A percentile compares a stretch with the other conserved stretches of the same genome.
phyloP scores from a whole-genome alignment of 176 grass and related monocot species.

The Secale cereale region DNA sequence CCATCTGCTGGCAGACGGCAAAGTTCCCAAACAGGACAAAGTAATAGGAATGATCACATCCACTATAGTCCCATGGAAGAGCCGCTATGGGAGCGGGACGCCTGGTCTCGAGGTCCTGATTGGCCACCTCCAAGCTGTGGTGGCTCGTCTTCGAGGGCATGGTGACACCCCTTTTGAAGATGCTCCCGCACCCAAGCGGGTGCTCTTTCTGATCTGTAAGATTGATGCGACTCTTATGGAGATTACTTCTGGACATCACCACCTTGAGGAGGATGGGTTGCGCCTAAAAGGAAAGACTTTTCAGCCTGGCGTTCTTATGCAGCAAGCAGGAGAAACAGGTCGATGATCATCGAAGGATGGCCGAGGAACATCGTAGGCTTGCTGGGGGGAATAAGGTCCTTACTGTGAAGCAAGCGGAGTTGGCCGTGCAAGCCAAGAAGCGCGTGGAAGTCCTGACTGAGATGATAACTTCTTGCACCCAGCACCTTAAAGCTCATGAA shows the following conservation, averaged over 20 bases:
- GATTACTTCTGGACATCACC: not conserved
- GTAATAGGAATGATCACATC: no score
- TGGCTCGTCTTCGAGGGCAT: no score
- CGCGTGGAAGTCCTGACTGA: not conserved
- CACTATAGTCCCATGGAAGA: no score
- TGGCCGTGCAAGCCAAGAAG: not conserved
- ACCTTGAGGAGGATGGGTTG: not conserved
- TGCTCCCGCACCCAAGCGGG: no score
- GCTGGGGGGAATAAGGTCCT: not conserved
- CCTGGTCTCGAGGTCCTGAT: no score
- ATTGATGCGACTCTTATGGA: not conserved
- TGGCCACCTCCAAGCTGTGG: no score
- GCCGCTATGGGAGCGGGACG: no score
- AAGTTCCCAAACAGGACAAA: no score
- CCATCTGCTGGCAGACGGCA: no score
- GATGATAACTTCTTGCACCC: not conserved
- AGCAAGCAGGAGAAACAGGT: accelerated
- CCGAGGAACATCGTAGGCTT: not conserved
- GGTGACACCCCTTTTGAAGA: no score
- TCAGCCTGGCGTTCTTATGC: no score
- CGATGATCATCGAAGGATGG: not conserved
- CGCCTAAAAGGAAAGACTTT: not conserved
- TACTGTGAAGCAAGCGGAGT: not conserved
- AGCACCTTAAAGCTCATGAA: not conserved
- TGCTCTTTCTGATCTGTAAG: not conserved